phyloP scores from a whole-genome alignment of 2,329 filamentous ascomycete genomes.

The Fusarium graminum region DNA sequence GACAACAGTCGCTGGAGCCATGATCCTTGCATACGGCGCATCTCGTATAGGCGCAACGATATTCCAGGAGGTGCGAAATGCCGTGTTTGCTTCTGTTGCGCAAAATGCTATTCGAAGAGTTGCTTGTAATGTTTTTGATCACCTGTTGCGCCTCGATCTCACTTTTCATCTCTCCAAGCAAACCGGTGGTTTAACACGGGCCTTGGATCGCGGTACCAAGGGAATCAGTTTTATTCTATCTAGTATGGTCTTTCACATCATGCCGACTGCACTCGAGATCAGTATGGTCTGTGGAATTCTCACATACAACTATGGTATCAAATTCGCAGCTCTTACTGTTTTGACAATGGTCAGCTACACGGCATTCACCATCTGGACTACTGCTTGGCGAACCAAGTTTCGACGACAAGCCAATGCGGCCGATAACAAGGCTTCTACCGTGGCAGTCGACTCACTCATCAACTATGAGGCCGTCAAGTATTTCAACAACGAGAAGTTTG shows the following conservation, averaged over 20 bases:
- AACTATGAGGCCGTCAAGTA: slow-evolving; percentile 99
- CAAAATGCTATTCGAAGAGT: slow-evolving; percentile 96
- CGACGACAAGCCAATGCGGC: slow-evolving; percentile 94
- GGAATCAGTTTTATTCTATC: slow-evolving; percentile 97
- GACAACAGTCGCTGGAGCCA: slow-evolving; percentile 87
- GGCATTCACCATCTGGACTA: slow-evolving; percentile 97
- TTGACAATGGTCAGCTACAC: slow-evolving; percentile 94
- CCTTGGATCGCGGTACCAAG: slow-evolving; percentile 97
- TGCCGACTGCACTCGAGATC: slow-evolving; percentile 94
- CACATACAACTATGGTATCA: slow-evolving; percentile 92
- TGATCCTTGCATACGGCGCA: slow-evolving; percentile 93
- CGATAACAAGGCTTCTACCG: slow-evolving; percentile 94
- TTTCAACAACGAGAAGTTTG: slow-evolving; percentile 98
- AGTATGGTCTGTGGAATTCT: slow-evolving; percentile 95
- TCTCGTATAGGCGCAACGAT: slow-evolving; percentile 89
- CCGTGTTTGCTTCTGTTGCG: slow-evolving; percentile 95
- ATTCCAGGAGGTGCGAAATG: slow-evolving; percentile 94
- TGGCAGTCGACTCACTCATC: slow-evolving; percentile 95
- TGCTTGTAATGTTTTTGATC: slow-evolving; percentile 91
- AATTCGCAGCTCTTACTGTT: slow-evolving; percentile 92
- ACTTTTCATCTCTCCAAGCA: slow-evolving; percentile 95
- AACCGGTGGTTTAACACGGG: slow-evolving; percentile 92
- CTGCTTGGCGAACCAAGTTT: slow-evolving; percentile 97
- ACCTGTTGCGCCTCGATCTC: slow-evolving; percentile 87
- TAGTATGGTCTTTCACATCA: slow-evolving; percentile 98